These are phyloP conservation scores for Microsporum canis DNA, from an alignment of 2,329 filamentous ascomycete species.

Conservation along the genomic window DNA sequence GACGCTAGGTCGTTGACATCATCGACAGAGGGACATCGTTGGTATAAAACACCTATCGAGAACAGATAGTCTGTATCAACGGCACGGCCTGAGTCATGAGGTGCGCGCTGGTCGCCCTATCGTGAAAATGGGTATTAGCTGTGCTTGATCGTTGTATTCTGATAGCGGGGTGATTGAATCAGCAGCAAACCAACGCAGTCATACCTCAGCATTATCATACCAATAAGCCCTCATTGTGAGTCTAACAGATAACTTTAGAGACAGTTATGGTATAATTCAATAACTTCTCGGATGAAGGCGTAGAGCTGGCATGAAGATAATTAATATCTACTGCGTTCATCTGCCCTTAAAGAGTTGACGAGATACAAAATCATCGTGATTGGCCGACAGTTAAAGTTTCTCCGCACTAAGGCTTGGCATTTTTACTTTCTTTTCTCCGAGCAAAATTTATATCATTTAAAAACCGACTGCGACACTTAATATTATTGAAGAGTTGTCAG, in stretches of 20 bases:
- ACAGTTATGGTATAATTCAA: neutral
- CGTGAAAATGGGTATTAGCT: neutral
- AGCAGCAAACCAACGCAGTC: neutral
- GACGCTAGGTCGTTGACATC: conserved; percentile 63
- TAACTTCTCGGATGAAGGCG: neutral
- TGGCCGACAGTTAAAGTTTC: neutral
- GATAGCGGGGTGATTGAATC: neutral
- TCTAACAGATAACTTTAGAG: neutral
- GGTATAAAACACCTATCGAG: conserved; percentile 70
- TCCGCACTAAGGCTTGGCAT: neutral
- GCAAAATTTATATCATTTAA: neutral
- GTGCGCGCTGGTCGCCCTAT: conserved; percentile 83
- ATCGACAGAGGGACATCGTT: conserved; percentile 51
- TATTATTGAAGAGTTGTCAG: neutral
- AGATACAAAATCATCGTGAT: neutral
- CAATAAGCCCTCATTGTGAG: conserved; percentile 57
- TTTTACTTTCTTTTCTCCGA: neutral
- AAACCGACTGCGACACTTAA: neutral
- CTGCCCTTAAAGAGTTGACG: neutral
- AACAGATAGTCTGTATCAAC: conserved; percentile 56
- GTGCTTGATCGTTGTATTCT: neutral
- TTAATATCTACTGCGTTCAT: neutral
- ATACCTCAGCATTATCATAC: conserved; percentile 55
- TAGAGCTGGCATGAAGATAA: neutral
- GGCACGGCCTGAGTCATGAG: conserved; percentile 70